Evolutionary conservation across 139 green algal species (phyloP).

Genomic region (Gonium pectorale): DNA sequence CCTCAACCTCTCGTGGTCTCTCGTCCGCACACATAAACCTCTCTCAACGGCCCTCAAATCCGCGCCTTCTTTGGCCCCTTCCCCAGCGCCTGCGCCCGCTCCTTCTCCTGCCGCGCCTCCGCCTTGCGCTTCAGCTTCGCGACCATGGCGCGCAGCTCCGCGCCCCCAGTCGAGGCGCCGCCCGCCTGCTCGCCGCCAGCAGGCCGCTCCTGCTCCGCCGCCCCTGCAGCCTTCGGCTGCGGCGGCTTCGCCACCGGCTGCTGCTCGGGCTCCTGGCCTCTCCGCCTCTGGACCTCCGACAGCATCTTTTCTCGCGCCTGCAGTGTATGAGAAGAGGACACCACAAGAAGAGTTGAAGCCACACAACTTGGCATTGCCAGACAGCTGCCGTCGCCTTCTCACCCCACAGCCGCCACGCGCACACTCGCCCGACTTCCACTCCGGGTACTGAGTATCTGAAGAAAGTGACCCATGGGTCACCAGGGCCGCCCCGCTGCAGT

Average conservation of each 20-base stretch:
- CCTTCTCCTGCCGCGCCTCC: slow-evolving; percentile 49
- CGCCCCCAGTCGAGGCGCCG: neutral
- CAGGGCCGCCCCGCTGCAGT: too few species aligned
- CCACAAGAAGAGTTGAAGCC: too few species aligned
- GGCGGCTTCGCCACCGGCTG: neutral
- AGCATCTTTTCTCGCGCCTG: slow-evolving; percentile 16
- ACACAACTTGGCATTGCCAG: too few species aligned
- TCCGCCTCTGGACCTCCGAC: slow-evolving; percentile 28
- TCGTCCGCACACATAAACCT: too few species aligned
- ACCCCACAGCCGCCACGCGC: too few species aligned
- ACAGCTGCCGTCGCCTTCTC: too few species aligned
- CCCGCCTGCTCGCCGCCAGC: neutral
- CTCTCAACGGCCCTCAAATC: too few species aligned
- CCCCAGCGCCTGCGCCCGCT: slow-evolving; percentile 29
- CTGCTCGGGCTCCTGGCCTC: neutral
- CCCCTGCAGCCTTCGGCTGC: neutral
- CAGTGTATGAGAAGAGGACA: neutral
- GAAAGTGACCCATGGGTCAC: too few species aligned
- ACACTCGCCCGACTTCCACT: too few species aligned
- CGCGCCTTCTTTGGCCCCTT: slow-evolving; percentile 30
- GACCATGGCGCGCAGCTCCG: slow-evolving; percentile 75
- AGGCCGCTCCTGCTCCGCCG: neutral
- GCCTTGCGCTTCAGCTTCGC: slow-evolving; percentile 80
- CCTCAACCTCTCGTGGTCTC: too few species aligned
- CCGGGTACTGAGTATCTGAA: too few species aligned